Evolutionary conservation across 1,139 yeast genomes (phyloP).

Genomic region (Lodderomyces elongisporus): DNA sequence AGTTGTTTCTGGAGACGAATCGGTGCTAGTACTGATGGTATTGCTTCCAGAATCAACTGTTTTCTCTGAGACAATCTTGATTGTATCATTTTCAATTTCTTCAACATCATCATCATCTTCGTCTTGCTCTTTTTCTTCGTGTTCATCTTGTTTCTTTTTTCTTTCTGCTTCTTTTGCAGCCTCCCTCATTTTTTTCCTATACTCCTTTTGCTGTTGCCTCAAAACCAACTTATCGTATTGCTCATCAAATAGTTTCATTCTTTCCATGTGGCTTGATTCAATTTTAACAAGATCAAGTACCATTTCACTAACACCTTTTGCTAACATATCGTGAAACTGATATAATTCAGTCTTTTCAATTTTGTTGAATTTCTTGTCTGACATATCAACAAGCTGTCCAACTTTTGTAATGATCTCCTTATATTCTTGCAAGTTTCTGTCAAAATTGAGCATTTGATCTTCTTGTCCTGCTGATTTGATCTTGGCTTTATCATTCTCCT

Average conservation of each 20-base stretch:
- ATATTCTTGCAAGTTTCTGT: constrained; percentile 29
- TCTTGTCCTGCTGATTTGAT: constrained; percentile 27
- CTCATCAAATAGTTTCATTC: constrained; percentile 33
- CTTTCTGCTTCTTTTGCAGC: constrained; percentile 18
- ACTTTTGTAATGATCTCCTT: constrained; percentile 29
- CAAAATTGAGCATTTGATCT: constrained; percentile 33
- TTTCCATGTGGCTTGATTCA: constrained; percentile 36
- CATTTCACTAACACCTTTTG: constrained; percentile 32
- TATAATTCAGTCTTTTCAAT: constrained; percentile 31
- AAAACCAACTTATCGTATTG: constrained; percentile 30
- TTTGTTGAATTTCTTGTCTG: constrained; percentile 22
- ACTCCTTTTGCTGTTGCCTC: constrained; percentile 34
- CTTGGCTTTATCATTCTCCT: constrained; percentile 41
- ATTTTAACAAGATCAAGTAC: constrained; percentile 28
- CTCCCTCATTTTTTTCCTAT: constrained; percentile 29
- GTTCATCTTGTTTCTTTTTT: constrained; percentile 15
- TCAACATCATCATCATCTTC: not conserved
- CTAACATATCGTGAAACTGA: constrained; percentile 28
- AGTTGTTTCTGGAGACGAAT: no score
- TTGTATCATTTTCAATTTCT: not conserved
- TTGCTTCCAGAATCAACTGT: no score
- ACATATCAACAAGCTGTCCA: constrained; percentile 24
- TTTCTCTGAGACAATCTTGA: no score
- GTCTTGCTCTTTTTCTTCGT: constrained; percentile 16
- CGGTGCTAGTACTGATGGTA: no score